These are phyloP conservation scores for Aspergillus thermomutatus DNA, from an alignment of 2,329 filamentous ascomycete genomes.

Conservation along the genomic window DNA sequence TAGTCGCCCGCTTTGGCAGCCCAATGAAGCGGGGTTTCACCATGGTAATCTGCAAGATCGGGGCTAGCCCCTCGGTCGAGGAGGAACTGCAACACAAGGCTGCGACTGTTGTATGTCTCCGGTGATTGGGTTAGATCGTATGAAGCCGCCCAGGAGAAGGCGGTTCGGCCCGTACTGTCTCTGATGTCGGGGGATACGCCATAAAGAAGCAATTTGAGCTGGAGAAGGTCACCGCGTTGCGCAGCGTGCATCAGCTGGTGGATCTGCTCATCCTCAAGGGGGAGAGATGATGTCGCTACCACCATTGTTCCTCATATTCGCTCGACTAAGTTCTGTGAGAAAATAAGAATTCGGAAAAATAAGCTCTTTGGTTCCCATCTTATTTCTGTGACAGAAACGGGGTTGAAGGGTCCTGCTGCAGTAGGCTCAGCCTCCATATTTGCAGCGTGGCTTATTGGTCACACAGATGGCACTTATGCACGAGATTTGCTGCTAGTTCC, in stretches of 20 bases:
- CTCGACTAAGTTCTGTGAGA: background rate
- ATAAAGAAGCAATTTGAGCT: constrained; percentile 4
- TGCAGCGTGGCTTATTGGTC: background rate
- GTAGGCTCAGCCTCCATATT: background rate
- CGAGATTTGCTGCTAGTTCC: background rate
- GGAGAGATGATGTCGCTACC: background rate
- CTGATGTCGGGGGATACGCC: constrained; percentile 6
- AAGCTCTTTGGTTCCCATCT: background rate
- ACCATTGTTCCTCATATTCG: background rate
- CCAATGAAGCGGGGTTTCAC: constrained; percentile 13
- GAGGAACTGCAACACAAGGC: constrained; percentile 6
- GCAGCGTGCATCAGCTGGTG: constrained; percentile 6
- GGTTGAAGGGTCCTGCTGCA: background rate
- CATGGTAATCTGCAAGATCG: constrained; percentile 8
- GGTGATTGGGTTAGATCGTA: background rate
- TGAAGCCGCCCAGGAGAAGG: constrained; percentile 10
- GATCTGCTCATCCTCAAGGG: constrained; percentile 1
- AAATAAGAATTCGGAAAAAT: background rate
- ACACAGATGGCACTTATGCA: background rate
- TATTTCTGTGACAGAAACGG: background rate
- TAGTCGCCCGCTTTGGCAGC: constrained; percentile 7
- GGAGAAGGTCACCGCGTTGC: background rate
- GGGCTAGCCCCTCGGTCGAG: constrained; percentile 10
- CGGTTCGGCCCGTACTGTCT: constrained; percentile 9
- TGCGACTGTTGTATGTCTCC: background rate